A percentile compares a stretch with the other conserved stretches of the same genome.
Conservation (phyloP, 768 basidiomycete genomes). For the Sporobolomyces roseus region DNA sequence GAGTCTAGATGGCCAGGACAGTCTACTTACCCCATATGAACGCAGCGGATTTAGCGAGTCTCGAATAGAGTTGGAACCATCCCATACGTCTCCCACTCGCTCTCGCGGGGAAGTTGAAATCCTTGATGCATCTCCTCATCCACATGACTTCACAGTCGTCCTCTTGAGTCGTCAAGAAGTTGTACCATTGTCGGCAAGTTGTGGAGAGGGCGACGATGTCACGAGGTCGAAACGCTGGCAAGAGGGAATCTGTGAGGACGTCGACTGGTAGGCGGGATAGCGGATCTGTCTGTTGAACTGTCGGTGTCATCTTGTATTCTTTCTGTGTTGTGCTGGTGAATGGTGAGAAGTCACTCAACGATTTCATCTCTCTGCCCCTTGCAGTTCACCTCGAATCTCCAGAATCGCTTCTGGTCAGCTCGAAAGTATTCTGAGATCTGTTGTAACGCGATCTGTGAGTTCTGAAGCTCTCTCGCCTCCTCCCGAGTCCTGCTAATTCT, state of each 20-base stretch:
- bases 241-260: conserved; percentile 68
- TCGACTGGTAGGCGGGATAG: conserved; percentile 66
- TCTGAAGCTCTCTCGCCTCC: too few species aligned
- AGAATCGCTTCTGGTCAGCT: too few species aligned
- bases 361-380: too few species aligned
- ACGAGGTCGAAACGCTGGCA: conserved; percentile 52
- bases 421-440: too few species aligned
- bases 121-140: conserved; percentile 63
- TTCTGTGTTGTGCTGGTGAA: too few species aligned
- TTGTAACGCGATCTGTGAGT: too few species aligned
- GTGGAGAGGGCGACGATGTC: conserved; percentile 61
- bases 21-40: conserved; percentile 40
- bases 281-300: neutral
- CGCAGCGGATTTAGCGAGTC: conserved; percentile 52
- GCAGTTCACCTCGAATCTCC: too few species aligned
- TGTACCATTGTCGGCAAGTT: conserved; percentile 62
- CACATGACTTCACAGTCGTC: conserved; percentile 61
- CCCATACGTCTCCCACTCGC: conserved; percentile 70
- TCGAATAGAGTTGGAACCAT: conserved; percentile 74
- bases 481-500: too few species aligned
- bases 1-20: too few species aligned
- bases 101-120: conserved; percentile 72
- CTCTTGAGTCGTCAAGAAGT: conserved; percentile 57
- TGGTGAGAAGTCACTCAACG: too few species aligned
- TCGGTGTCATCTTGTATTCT: neutral